phyloP scores from a whole-genome alignment of 2,329 filamentous ascomycete genomes.

The Calonectria henricotiae region DNA sequence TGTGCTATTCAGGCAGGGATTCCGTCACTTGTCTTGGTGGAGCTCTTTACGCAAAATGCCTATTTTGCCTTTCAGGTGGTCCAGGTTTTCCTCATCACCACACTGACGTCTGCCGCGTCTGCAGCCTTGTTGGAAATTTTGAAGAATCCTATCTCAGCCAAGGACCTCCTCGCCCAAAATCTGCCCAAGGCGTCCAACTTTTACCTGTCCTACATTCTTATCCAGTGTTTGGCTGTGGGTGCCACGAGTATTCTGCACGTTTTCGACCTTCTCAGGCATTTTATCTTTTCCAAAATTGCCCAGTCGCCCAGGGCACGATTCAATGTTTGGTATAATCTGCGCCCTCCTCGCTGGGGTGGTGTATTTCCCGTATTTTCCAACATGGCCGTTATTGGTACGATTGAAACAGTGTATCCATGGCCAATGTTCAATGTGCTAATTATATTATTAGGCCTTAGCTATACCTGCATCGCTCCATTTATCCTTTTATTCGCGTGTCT shows the following conservation, averaged over 20 bases:
- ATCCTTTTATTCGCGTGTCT: constrained; percentile 87
- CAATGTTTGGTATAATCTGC: constrained; percentile 81
- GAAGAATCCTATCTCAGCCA: constrained; percentile 73
- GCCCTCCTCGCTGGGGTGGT: constrained; percentile 86
- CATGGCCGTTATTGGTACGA: constrained; percentile 81
- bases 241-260: constrained; percentile 81
- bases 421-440: constrained; percentile 16
- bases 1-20: constrained; percentile 86
- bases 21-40: constrained; percentile 84
- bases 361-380: constrained; percentile 87
- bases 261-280: constrained; percentile 72
- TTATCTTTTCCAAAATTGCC: constrained; percentile 79
- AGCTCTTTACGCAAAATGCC: constrained; percentile 90
- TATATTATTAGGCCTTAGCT: constrained; percentile 77
- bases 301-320: constrained; percentile 88
- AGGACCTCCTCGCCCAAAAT: constrained; percentile 78
- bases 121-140: constrained; percentile 77
- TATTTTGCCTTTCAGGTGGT: constrained; percentile 94
- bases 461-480: constrained; percentile 89
- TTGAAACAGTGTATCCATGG: too few species aligned
- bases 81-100: constrained; percentile 92
- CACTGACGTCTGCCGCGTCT: constrained; percentile 85
- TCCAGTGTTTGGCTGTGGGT: constrained; percentile 89
- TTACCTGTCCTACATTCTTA: constrained; percentile 93
- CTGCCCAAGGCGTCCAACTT: constrained; percentile 92